These are phyloP conservation scores for Phoma sp. DNA, from an alignment of 2,329 filamentous ascomycete genomes.

Conservation along the genomic window DNA sequence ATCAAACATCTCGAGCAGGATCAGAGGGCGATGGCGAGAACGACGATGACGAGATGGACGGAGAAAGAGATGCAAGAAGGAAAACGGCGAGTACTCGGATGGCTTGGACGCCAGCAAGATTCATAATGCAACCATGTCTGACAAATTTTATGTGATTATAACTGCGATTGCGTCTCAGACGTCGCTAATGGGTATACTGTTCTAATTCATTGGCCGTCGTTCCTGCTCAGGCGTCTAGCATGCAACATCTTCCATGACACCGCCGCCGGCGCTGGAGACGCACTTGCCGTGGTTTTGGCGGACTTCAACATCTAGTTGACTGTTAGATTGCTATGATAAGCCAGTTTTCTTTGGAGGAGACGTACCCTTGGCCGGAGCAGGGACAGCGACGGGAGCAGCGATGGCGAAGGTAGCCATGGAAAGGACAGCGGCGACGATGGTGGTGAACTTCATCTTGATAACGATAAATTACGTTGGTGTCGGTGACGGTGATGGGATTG, in stretches of 20 bases:
- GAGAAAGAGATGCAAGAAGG: too few relatives aligned
- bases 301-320: constrained; percentile 28
- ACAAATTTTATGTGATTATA: too few relatives aligned
- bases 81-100: neutral
- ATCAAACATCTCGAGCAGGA: too few relatives aligned
- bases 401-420: constrained; percentile 46
- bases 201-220: neutral
- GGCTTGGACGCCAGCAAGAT: neutral
- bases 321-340: constrained; percentile 24
- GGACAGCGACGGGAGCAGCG: constrained; percentile 42
- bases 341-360: constrained; percentile 1
- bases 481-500: too few relatives aligned
- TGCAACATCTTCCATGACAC: constrained; percentile 30
- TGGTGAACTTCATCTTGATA: constrained; percentile 45
- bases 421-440: constrained; percentile 41
- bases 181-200: constrained; percentile 10
- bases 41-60: too few relatives aligned
- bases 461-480: too few relatives aligned
- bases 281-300: constrained; percentile 50
- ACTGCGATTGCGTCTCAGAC: constrained; percentile 14
- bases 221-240: constrained; percentile 22
- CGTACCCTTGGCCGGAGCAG: constrained; percentile 36
- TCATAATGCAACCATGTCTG: too few relatives aligned
- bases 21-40: too few relatives aligned
- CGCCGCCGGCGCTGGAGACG: constrained; percentile 32